phyloP scores from a whole-genome alignment of 2,329 filamentous ascomycete genomes.

The Dactylella cylindrospora region DNA sequence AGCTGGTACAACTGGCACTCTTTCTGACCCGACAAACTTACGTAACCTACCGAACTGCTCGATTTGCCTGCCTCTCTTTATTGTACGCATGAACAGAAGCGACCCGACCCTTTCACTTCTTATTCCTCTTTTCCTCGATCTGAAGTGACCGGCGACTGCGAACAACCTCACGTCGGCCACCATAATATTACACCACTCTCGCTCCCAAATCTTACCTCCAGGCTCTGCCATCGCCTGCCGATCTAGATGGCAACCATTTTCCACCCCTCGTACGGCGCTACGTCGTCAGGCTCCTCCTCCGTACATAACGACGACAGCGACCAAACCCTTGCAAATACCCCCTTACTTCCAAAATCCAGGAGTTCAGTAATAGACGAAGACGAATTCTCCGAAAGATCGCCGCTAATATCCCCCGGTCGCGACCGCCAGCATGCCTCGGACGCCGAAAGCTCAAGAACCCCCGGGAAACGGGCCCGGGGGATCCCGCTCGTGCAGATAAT shows the following conservation, averaged over 20 bases:
- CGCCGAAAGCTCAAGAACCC: no score
- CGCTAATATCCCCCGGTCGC: slow-evolving; percentile 2
- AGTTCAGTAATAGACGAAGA: neutral
- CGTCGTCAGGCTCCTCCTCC: neutral
- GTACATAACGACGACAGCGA: slow-evolving; percentile 26
- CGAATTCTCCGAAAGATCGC: slow-evolving; percentile 11
- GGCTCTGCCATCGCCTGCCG: neutral
- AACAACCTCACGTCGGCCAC: neutral
- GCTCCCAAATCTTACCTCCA: neutral
- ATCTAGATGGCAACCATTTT: slow-evolving; percentile 19
- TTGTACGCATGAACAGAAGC: slow-evolving; percentile 4
- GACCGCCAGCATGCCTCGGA: no score
- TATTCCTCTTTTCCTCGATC: neutral
- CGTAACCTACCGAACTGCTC: no score
- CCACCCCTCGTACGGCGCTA: slow-evolving; percentile 28
- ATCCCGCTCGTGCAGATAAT: slow-evolving; percentile 56
- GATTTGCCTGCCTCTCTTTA: neutral
- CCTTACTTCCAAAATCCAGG: slow-evolving; percentile 9
- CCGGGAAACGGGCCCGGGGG: no score
- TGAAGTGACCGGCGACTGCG: no score
- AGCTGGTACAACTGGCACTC: no score
- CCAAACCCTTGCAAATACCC: slow-evolving; percentile 26
- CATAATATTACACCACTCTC: neutral
- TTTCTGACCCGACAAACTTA: no score
- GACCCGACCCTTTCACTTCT: neutral